Evolutionary conservation across 2,329 filamentous ascomycete species (phyloP).

Genomic region (Tolypocladium paradoxum): DNA sequence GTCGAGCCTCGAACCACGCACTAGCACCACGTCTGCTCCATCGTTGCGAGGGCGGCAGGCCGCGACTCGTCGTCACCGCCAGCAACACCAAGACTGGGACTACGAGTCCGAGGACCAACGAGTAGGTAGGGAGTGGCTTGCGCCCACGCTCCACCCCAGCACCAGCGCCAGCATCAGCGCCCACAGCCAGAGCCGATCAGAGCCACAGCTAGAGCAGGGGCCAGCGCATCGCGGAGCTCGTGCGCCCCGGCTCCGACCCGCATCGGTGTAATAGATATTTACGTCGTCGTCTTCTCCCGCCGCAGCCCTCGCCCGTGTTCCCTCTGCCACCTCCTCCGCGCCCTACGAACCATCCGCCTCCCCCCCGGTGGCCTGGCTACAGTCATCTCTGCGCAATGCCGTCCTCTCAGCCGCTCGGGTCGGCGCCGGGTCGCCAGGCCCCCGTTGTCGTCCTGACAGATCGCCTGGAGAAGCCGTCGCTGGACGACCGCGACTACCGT

Average conservation of each 20-base stretch:
- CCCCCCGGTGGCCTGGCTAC: background rate
- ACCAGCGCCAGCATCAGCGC: background rate
- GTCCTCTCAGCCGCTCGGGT: slow-evolving; percentile 22
- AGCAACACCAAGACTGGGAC: background rate
- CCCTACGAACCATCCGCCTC: background rate
- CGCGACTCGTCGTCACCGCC: background rate
- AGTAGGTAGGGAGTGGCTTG: too few species aligned
- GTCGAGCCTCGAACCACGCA: background rate
- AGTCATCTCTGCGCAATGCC: slow-evolving; percentile 14
- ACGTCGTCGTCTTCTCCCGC: slow-evolving; percentile 1
- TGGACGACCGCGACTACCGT: slow-evolving; percentile 80
- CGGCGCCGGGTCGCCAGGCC: slow-evolving; percentile 16
- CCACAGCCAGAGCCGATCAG: background rate
- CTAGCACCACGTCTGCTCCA: background rate
- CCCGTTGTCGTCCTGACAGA: slow-evolving; percentile 46
- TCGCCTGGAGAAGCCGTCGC: slow-evolving; percentile 66
- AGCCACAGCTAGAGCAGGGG: background rate
- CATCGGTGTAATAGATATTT: background rate
- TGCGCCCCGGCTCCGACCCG: background rate
- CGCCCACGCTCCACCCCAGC: slow-evolving; percentile 1
- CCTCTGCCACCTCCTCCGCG: background rate
- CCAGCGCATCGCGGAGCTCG: background rate
- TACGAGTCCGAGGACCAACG: too few species aligned
- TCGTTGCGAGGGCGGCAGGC: background rate
- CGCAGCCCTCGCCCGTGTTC: background rate